Conservation (phyloP, 106 monocot species). For the Allium sativum region DNA sequence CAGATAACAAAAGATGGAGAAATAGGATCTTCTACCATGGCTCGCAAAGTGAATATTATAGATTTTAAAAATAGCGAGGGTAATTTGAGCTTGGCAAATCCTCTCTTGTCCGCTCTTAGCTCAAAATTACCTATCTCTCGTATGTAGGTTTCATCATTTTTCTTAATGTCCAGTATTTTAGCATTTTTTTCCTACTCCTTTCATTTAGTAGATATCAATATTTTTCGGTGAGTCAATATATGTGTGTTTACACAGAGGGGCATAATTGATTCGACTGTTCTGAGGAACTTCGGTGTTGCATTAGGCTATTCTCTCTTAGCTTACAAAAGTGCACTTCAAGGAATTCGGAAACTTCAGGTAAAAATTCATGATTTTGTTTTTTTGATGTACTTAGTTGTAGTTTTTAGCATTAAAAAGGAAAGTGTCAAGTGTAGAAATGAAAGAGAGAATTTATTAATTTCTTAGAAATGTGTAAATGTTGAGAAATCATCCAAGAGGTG, state of each 20-base stretch:
- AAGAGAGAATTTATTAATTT: too few species aligned
- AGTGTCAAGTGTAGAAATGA: too few species aligned
- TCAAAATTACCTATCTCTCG: constrained; percentile 78
- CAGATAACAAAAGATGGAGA: constrained; percentile 72
- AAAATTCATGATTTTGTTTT: too few species aligned
- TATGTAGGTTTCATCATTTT: constrained; percentile 51
- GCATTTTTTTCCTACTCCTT: too few species aligned
- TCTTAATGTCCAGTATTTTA: not conserved
- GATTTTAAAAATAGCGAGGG: constrained; percentile 98
- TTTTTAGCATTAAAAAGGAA: too few species aligned
- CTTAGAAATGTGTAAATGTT: too few species aligned
- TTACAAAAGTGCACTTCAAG: constrained; percentile 67
- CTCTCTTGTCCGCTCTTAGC: constrained; percentile 41
- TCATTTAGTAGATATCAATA: too few species aligned
- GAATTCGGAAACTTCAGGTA: constrained; percentile 89
- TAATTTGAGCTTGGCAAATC: constrained; percentile 62
- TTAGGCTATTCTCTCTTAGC: constrained; percentile 76
- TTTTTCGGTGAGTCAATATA: not conserved
- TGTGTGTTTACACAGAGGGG: constrained; percentile 45
- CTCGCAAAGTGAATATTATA: constrained; percentile 95
- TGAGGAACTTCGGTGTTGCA: constrained; percentile 75
- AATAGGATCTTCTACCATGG: constrained; percentile 93
- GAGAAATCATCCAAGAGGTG: too few species aligned
- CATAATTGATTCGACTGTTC: constrained; percentile 78
- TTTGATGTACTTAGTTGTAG: too few species aligned